Base-by-base conservation (phyloP, 768 basidiomycete genomes). In the Agrocybe pediades region DNA sequence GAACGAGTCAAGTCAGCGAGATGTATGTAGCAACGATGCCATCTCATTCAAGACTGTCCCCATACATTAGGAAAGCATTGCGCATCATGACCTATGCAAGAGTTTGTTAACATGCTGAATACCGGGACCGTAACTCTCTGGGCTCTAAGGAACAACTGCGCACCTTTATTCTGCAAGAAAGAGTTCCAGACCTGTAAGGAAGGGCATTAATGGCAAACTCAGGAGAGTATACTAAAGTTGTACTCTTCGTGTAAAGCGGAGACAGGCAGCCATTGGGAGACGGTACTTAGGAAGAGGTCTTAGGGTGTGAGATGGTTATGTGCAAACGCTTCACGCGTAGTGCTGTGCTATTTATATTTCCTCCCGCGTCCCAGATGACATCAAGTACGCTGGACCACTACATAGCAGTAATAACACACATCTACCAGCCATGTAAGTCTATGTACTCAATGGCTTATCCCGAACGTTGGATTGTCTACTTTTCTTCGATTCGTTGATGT, bases 61-160 rank as follows among this genome's bases (percentile, higher is more conserved):
- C n/a, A 59, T 62, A 90, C 89, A 59, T 89, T 86, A 1, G 90
- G 89, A 68, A 92, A 90, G 63, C 91, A 91, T 52, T 81, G 83
- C 17, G 80, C 77, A 63, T 92, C 91, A 64, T 93, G 91, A 5
- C 91, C 90, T 91, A 43, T 53, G 49, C 33, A 29, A 46, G 21
- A 55, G 11, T 53, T 39, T 49, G 36, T 48, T 45, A 58, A 30
- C 21, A 41, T 16, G 20, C 15, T 23, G 41, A 20, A 25, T 23
- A 53, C 25, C n/a, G n/a, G n/a, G n/a, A n/a, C n/a, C n/a, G n/a
- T n/a, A n/a, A n/a, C n/a, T n/a, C n/a, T n/a, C n/a, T n/a, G n/a
- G n/a, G n/a, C n/a, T n/a, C n/a, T n/a, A n/a, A 13, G 39, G 26
- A 26, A 17, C 13, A 20, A 41, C 39, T 23, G 40, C 71, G 11